phyloP scores from a whole-genome alignment of 306 rosid species.

The Prunus mira region DNA sequence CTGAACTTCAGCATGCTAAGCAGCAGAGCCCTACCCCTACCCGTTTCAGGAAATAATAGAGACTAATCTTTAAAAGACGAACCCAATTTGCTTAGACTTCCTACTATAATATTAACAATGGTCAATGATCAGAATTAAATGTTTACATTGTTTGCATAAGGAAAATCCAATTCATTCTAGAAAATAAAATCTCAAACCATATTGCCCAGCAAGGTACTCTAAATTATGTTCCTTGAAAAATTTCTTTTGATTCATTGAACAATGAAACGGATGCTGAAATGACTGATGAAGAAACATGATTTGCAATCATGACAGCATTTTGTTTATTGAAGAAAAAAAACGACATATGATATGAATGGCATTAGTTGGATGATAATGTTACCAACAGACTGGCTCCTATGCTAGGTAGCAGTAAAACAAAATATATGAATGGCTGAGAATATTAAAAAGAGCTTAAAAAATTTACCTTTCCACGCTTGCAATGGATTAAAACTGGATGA shows the following conservation, averaged over 20 bases:
- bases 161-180: not conserved
- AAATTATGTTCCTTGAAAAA: not conserved
- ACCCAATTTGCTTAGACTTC: not conserved
- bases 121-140: not conserved
- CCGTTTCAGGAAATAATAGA: not conserved
- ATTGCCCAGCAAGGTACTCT: not conserved
- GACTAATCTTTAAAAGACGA: not conserved
- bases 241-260: not conserved
- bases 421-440: not conserved
- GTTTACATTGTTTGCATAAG: not conserved
- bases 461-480: conserved; percentile 64
- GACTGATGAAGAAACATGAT: not conserved
- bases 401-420: not conserved
- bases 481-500: conserved; percentile 64
- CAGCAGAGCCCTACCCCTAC: not conserved
- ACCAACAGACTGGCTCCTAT: not conserved
- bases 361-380: not conserved
- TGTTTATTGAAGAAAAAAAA: too few relatives aligned
- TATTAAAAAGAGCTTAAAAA: not conserved
- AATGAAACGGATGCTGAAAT: not conserved
- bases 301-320: not conserved
- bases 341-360: not conserved
- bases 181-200: not conserved
- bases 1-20: conserved; percentile 1
- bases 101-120: not conserved